Conservation (phyloP, 225 moss, liverwort and hornwort genomes). For the Thuidium tamariscinum region DNA sequence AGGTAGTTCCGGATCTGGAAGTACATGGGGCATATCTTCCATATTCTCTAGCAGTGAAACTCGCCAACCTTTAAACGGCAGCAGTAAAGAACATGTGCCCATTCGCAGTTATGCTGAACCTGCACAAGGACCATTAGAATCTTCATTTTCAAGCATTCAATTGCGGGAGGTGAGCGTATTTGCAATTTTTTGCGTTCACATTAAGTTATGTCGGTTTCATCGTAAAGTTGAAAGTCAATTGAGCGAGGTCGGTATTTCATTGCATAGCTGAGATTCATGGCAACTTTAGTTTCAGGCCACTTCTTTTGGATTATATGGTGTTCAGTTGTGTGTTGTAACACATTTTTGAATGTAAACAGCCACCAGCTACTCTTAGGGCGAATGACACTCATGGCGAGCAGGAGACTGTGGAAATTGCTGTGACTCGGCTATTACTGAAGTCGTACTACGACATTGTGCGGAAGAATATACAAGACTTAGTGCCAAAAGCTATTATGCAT, state of each 20-base stretch:
- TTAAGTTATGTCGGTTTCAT: neutral
- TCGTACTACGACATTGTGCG: slow-evolving; percentile 98
- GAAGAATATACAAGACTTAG: slow-evolving; percentile 92
- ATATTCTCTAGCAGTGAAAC: slow-evolving; percentile 80
- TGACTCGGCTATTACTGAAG: slow-evolving; percentile 83
- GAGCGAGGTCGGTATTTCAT: neutral
- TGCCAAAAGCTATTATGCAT: slow-evolving; percentile 99
- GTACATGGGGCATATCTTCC: slow-evolving; percentile 97
- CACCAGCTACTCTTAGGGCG: slow-evolving; percentile 80
- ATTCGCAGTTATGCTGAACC: slow-evolving; percentile 75
- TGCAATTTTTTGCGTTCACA: neutral
- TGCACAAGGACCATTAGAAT: slow-evolving; percentile 72
- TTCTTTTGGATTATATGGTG: neutral
- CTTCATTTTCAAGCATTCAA: slow-evolving; percentile 84
- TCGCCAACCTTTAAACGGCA: slow-evolving; percentile 58
- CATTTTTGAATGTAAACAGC: slow-evolving; percentile 31
- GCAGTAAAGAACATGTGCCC: slow-evolving; percentile 68
- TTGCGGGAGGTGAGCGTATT: slow-evolving; percentile 59
- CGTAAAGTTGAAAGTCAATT: neutral
- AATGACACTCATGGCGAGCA: slow-evolving; percentile 90
- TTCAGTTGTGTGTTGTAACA: neutral
- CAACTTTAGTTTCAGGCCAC: neutral
- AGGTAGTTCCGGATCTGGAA: slow-evolving; percentile 55
- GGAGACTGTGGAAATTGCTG: slow-evolving; percentile 93
- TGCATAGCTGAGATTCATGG: neutral